Evolutionary conservation across 345 rosid species (phyloP), one percentile per base, ranked within the genome.

Genomic region (Pseudoturritis turrita): DNA sequence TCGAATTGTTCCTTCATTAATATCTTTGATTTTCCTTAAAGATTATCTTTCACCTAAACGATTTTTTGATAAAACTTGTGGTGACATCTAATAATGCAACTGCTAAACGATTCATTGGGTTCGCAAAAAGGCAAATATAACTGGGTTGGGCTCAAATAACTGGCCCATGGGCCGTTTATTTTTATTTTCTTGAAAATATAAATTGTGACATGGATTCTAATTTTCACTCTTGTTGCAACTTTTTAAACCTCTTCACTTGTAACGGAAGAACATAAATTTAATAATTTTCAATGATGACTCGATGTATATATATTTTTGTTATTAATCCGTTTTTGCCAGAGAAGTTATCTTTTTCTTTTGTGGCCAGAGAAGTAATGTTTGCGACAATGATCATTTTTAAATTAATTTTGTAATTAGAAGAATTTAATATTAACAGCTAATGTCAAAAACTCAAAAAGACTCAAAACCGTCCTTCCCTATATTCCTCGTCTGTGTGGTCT

Each of bases 391-490:
- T 67, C 13, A 68, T 28, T n/a, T n/a, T n/a, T 54, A 53, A 31
- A 28, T 28, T 7, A 14, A 15, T 40, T 15, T 14, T 17, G 18
- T 22, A 25, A 67, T 53, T 2, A 60, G 40, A 60, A 40, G 3
- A 60, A 59, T 23, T 36, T 12, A 18, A 64, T 13, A 44, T 4
- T 7, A 43, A 61, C 23, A 72, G 43, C 60, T 13, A 62, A 62
- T 33, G 53, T 62, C 74, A 70, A 59, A n/a, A 54, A 52, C 72
- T 68, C 63, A 31, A 35, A 60, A 43, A 62, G 67, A 52, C 76
- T 52, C 76, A 66, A 56, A 68, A 60, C 54, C 37, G 61, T 50
- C 62, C 31, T 40, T 22, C n/a, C 33, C 12, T 10, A 8, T 7
- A 21, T 46, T 49, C 65, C 28, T 63, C 40, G 63, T 18, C 31